Evolutionary conservation across 306 rosid species (phyloP).

Genomic region (Cicer arietinum): DNA sequence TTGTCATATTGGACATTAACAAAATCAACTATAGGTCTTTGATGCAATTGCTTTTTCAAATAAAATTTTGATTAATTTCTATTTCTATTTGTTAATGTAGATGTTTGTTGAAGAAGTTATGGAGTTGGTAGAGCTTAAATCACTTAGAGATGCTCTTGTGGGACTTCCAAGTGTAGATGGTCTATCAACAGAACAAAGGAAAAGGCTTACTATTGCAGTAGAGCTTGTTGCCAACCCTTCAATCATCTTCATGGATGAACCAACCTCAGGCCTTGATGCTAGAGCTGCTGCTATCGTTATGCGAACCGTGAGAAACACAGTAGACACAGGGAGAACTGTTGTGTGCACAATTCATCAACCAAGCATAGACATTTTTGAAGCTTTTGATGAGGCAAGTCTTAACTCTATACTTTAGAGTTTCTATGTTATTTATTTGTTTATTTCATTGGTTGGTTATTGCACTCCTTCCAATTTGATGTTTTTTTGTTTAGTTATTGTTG

Average conservation of each 20-base stretch:
- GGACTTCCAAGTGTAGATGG: slow-evolving; percentile 56
- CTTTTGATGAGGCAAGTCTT: slow-evolving; percentile 52
- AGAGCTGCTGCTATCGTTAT: slow-evolving; percentile 52
- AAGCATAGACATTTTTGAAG: slow-evolving; percentile 50
- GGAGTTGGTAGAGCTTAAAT: slow-evolving; percentile 63
- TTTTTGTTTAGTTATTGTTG: slow-evolving; percentile 47
- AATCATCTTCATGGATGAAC: slow-evolving; percentile 57
- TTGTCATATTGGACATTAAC: not conserved
- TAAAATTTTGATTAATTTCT: not conserved
- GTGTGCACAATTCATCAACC: slow-evolving; percentile 57
- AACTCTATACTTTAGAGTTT: not conserved
- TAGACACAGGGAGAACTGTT: slow-evolving; percentile 50
- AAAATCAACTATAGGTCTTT: not conserved
- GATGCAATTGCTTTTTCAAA: not conserved
- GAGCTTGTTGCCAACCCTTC: slow-evolving; percentile 62
- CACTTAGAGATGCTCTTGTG: slow-evolving; percentile 53
- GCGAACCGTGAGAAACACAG: slow-evolving; percentile 48
- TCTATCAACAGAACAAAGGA: slow-evolving; percentile 62
- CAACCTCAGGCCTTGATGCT: slow-evolving; percentile 55
- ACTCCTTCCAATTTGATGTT: not conserved
- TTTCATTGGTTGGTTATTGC: not conserved
- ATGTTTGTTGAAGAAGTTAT: slow-evolving; percentile 63
- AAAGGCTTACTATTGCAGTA: slow-evolving; percentile 63
- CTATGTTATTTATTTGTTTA: slow-evolving; percentile 1
- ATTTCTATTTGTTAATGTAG: slow-evolving; percentile 37